Conservation (phyloP, 2,329 filamentous ascomycete species). For the Colletotrichum coccodes region DNA sequence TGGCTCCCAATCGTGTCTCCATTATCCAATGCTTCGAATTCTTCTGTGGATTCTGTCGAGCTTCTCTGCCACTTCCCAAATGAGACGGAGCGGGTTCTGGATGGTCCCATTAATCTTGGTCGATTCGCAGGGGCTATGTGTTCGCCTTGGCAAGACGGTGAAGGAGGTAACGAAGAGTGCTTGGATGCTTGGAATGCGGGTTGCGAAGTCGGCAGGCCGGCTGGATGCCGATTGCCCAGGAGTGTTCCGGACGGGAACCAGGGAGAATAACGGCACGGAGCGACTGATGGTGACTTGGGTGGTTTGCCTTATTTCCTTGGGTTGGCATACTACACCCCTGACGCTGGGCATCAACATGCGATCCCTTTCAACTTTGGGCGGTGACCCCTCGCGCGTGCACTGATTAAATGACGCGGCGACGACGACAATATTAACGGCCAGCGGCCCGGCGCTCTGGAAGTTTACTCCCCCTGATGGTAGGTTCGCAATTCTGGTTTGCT, state of each 20-base stretch:
- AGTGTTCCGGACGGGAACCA: background rate
- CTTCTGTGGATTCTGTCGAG: slow-evolving; percentile 30
- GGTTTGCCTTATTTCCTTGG: background rate
- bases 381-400: slow-evolving; percentile 1
- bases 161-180: slow-evolving; percentile 20
- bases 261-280: background rate
- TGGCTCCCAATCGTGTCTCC: slow-evolving; percentile 7
- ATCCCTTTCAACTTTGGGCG: slow-evolving; percentile 2
- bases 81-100: slow-evolving; percentile 10
- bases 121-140: slow-evolving; percentile 9
- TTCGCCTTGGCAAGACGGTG: slow-evolving; percentile 17
- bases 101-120: background rate
- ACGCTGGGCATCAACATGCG: slow-evolving; percentile 20
- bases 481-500: slow-evolving; percentile 22
- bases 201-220: slow-evolving; percentile 5
- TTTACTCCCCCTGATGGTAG: background rate
- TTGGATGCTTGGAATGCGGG: slow-evolving; percentile 7
- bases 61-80: slow-evolving; percentile 34
- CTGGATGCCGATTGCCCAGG: slow-evolving; percentile 9
- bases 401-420: slow-evolving; percentile 17
- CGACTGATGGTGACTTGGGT: background rate
- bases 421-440: slow-evolving; percentile 1
- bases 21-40: slow-evolving; percentile 25
- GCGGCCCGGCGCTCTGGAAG: slow-evolving; percentile 14
- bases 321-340: background rate